Conservation (phyloP, 345 rosid species). For the Jatropha curcas region DNA sequence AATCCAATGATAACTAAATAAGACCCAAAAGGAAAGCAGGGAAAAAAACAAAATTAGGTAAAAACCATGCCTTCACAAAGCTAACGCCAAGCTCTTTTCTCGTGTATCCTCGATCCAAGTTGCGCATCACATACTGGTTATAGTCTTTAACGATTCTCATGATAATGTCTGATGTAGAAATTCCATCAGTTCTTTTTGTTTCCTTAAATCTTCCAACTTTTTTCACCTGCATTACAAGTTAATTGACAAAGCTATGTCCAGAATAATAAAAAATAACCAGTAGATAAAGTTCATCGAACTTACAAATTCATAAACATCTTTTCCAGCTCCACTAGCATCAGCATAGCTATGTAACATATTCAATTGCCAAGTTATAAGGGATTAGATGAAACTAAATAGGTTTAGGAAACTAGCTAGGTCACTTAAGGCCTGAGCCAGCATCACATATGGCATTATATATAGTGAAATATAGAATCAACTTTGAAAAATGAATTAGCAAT, state of each 20-base stretch:
- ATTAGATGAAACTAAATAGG: background rate
- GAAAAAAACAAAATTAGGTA: too few relatives aligned
- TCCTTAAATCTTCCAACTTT: constrained; percentile 61
- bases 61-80: constrained; percentile 60
- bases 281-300: constrained; percentile 34
- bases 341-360: too few relatives aligned
- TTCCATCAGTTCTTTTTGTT: constrained; percentile 71
- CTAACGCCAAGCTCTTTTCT: constrained; percentile 72
- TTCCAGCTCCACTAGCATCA: constrained; percentile 75
- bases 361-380: constrained; percentile 16
- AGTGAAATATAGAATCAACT: too few relatives aligned
- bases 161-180: constrained; percentile 67
- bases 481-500: too few relatives aligned
- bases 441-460: too few relatives aligned
- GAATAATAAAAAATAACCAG: too few relatives aligned
- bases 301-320: constrained; percentile 77
- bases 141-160: constrained; percentile 76
- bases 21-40: background rate
- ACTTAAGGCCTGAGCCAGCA: too few relatives aligned
- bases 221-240: too few relatives aligned
- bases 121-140: constrained; percentile 70
- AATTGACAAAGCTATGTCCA: too few relatives aligned
- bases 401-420: too few relatives aligned
- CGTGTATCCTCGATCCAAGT: constrained; percentile 66
- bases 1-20: background rate